These are phyloP conservation scores for Musa acuminata DNA, from an alignment of 176 grass and related monocot genomes.

Conservation along the genomic window DNA sequence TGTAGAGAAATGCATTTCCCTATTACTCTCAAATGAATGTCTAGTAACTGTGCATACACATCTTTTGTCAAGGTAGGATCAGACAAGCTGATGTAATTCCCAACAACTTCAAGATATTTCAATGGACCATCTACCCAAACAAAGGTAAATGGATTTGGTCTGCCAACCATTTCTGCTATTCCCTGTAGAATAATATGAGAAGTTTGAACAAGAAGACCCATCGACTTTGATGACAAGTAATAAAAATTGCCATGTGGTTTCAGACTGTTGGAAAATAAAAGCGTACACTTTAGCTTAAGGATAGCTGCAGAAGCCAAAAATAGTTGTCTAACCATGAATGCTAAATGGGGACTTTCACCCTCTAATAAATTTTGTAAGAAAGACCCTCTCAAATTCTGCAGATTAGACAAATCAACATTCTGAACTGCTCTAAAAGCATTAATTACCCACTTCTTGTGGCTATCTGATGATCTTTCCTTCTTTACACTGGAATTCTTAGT, in stretches of 20 bases:
- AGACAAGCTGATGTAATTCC: constrained; percentile 40
- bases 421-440: constrained; percentile 24
- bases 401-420: constrained; percentile 36
- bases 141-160: constrained; percentile 50
- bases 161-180: constrained; percentile 52
- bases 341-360: constrained; percentile 41
- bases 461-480: background rate
- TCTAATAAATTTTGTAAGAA: constrained; percentile 50
- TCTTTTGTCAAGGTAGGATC: constrained; percentile 52
- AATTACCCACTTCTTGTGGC: constrained; percentile 6
- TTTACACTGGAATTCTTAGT: constrained; percentile 2
- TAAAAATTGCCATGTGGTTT: constrained; percentile 25
- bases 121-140: constrained; percentile 77
- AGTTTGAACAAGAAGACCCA: constrained; percentile 40
- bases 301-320: constrained; percentile 71
- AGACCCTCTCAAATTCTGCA: constrained; percentile 33
- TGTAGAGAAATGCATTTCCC: constrained; percentile 88
- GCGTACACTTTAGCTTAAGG: constrained; percentile 44
- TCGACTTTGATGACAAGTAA: constrained; percentile 21
- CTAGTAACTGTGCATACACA: constrained; percentile 49
- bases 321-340: constrained; percentile 53
- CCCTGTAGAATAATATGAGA: constrained; percentile 54
- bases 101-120: constrained; percentile 67
- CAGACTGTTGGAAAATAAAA: constrained; percentile 31
- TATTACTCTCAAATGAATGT: constrained; percentile 56